Evolutionary conservation across 345 rosid species (phyloP).

Genomic region (Salix caprea): DNA sequence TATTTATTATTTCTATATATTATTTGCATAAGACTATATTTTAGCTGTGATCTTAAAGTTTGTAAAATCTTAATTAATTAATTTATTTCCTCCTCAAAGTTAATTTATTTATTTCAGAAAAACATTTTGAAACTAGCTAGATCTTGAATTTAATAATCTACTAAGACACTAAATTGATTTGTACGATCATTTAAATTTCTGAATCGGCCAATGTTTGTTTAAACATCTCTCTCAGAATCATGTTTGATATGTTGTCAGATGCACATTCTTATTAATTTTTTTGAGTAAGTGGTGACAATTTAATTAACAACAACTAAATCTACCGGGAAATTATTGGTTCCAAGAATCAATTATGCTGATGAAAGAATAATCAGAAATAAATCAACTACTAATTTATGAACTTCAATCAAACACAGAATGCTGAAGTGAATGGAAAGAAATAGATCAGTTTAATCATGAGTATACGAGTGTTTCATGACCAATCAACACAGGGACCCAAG

Average conservation of each 20-base stretch:
- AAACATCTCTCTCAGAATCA: too few relatives aligned
- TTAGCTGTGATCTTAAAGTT: too few relatives aligned
- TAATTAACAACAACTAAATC: background rate
- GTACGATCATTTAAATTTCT: background rate
- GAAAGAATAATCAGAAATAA: background rate
- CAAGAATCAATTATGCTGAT: background rate
- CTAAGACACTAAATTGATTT: background rate
- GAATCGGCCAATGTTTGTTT: too few relatives aligned
- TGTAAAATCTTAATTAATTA: too few relatives aligned
- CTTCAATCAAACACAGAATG: background rate
- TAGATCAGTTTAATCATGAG: background rate
- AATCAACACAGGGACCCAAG: slow-evolving; percentile 1
- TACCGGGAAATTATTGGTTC: background rate
- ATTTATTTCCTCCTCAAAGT: too few relatives aligned
- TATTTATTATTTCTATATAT: too few relatives aligned
- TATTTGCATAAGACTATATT: too few relatives aligned
- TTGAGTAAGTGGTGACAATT: background rate
- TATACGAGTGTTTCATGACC: background rate
- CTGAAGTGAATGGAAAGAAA: background rate
- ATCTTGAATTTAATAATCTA: background rate
- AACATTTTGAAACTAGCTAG: background rate
- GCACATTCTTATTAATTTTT: too few relatives aligned
- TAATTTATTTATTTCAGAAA: background rate
- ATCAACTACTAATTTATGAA: background rate
- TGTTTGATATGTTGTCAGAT: too few relatives aligned